Evolutionary conservation across 2,329 filamentous ascomycete species (phyloP), one percentile per base, ranked within the genome.

Genomic region (Xylaria sp.): DNA sequence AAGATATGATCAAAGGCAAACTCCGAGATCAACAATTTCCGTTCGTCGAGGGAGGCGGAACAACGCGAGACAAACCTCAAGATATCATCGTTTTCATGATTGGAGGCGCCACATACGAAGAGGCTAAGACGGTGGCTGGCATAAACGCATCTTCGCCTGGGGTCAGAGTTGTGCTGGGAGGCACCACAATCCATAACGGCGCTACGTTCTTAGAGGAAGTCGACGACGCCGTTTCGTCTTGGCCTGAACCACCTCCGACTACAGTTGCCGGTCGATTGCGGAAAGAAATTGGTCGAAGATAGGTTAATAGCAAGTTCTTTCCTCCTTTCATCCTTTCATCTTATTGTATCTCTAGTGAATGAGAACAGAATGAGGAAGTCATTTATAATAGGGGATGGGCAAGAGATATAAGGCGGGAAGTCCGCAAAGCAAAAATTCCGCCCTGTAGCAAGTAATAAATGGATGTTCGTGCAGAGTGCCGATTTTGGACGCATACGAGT

Each of bases 71-170:
- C 73, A 98, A 98, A 75, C 95, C 95, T 3, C 95, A 99, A 75
- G 96, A 99, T 74, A 90, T 99, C 40, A 86, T 99, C 43, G 86
- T 99, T 7, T 99, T 99, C 73, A 93, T 99, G 72, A 83, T 97
- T 23, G 95, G 95, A 5, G 95, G 95, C 2, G 88, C 90, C 17
- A 99, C 95, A 0, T 99, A 97, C 72, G 95, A 99, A 76, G 95
- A 99, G 76, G 93, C 95, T 5, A 97, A 97, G 80, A 93, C 92
- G 83, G 87, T 98, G 38, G 92, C 95, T n/a, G 88, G 93, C 68
- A 88, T 99, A 61, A 99, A 99, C 78, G 93, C 93, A 17, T 92
- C 90, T 59, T 91, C 91, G 10, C 93, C 93, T 0, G 95, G 95
- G 0, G 85, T 98, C 9, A 86, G 95, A 57, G 89, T 99, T 3